Percentiles rank a stretch among this genome's conserved stretches.
phyloP scores from a whole-genome alignment of 2,329 filamentous ascomycete genomes.

The Sporothrix pallida region DNA sequence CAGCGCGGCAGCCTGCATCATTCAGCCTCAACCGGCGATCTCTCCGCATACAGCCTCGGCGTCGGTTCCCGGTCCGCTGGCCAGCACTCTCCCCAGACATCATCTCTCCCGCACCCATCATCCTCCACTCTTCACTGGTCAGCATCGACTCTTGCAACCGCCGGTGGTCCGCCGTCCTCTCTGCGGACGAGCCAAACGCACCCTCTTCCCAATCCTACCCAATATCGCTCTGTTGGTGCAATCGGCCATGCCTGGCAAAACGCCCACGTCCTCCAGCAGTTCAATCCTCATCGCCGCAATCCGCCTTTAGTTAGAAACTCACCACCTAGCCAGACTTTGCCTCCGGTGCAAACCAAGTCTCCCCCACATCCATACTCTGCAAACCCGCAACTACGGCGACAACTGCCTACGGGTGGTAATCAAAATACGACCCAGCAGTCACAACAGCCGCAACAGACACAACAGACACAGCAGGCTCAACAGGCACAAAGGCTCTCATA shows the following conservation, averaged over 20 bases:
- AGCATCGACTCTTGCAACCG: background rate
- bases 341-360: constrained; percentile 22
- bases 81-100: constrained; percentile 11
- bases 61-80: constrained; percentile 4
- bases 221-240: background rate
- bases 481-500: background rate
- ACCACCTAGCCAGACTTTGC: constrained; percentile 19
- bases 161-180: background rate
- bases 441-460: background rate
- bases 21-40: constrained; percentile 4
- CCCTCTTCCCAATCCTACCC: background rate
- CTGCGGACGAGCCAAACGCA: background rate
- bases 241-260: background rate
- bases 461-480: background rate
- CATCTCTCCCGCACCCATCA: background rate
- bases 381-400: background rate
- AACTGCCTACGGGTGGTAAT: background rate
- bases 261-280: background rate
- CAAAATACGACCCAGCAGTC: background rate
- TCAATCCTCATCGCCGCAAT: constrained; percentile 9
- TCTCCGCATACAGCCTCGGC: background rate
- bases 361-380: constrained; percentile 6
- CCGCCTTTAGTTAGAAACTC: constrained; percentile 10
- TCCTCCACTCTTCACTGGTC: constrained; percentile 5
- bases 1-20: constrained; percentile 13